phyloP scores from a whole-genome alignment of 1,139 yeast species.

The Scheffersomyces cryptocercus region DNA sequence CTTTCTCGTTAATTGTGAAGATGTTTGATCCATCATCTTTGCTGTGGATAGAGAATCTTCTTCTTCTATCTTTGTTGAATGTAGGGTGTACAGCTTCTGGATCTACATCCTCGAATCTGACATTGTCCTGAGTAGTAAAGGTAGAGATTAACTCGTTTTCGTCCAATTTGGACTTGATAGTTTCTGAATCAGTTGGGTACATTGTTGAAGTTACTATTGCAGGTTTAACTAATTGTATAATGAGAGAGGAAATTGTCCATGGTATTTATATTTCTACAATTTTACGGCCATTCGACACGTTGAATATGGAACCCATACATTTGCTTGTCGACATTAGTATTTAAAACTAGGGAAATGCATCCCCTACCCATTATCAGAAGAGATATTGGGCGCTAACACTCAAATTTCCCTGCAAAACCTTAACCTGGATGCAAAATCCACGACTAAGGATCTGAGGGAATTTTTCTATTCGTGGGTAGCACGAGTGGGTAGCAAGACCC shows the following conservation, averaged over 20 bases:
- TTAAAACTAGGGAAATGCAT: too few species aligned
- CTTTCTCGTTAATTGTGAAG: conserved; percentile 14
- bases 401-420: background rate
- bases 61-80: conserved; percentile 1
- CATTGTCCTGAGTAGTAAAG: conserved; percentile 5
- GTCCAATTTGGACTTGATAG: background rate
- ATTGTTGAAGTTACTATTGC: background rate
- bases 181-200: background rate
- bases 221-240: background rate
- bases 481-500: background rate
- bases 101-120: conserved; percentile 8
- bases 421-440: background rate
- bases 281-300: background rate
- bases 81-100: conserved; percentile 2
- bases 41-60: conserved; percentile 9
- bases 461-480: background rate
- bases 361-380: too few species aligned
- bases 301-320: background rate
- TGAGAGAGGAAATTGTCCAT: background rate
- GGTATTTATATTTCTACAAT: background rate
- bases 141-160: background rate
- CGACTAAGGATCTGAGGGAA: background rate
- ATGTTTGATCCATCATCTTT: conserved; percentile 6
- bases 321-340: background rate
- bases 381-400: background rate